Base-by-base conservation (phyloP, 306 rosid genomes). In the Pyrus betulifolia region DNA sequence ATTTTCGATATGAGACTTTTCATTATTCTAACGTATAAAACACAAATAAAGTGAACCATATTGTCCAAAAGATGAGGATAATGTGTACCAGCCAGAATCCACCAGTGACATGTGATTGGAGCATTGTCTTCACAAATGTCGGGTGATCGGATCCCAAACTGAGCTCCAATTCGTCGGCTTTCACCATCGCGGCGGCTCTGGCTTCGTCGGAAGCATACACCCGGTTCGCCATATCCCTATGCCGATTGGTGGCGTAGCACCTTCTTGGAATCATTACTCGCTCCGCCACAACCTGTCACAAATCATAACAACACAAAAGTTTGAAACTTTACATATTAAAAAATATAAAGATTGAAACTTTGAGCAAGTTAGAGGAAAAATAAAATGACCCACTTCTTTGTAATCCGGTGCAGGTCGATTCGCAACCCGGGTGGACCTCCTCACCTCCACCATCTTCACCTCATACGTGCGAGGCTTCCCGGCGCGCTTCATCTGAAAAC, bases 21-120 rank as follows among this genome's bases (percentile, higher is more conserved):
- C 55, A 15, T 49, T 49, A 21, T 49, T 49, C 55, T 49, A 49
- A 49, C 55, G 4, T 51, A 51, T 17, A 51, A 15, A 51, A 14
- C 76, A 42, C 25, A 60, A 25, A 77, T 28, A 8, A 27, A 14
- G 4, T 27, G 18, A 61, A 61, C 17, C 23, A 27, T 13, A 8
- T 15, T 13, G 38, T 61, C 33, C 31, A 11, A n/a, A 51, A 2
- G 55, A 51, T 51, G 55, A 51, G 55, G 1, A 15, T 51, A 51
- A 51, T 51, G 55, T 79, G 69, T 78, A 87, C 91, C 84, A 87
- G 85, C 88, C 91, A 87, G 70, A 87, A 87, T 57, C 91, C 91
- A 23, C 91, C 88, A 14, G 84, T 78, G 62, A 85, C 88, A 67
- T 87, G 91, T 30, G 91, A 87, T 27, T 83, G 87, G 15, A 85